Evolutionary conservation across 768 basidiomycete species (phyloP).

Genomic region (Leucocoprinus sp.): DNA sequence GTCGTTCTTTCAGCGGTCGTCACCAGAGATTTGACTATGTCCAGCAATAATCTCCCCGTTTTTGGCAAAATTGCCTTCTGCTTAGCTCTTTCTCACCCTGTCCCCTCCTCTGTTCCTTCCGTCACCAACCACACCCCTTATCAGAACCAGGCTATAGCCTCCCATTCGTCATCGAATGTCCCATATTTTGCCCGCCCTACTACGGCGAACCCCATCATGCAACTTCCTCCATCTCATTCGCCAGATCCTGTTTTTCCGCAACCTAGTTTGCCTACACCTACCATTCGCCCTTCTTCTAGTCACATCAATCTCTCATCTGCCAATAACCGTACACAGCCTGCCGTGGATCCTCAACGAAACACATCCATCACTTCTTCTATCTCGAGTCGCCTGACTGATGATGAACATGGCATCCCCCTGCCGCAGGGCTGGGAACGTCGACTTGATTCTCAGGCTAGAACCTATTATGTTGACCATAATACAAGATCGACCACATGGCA

Average conservation of each 20-base stretch:
- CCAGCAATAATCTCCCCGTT: slow-evolving; percentile 70
- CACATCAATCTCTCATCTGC: slow-evolving; percentile 19
- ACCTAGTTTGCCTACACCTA: slow-evolving; percentile 11
- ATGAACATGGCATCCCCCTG: slow-evolving; percentile 56
- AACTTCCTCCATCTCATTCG: slow-evolving; percentile 6
- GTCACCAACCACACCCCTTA: slow-evolving; percentile 8
- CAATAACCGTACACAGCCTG: slow-evolving; percentile 11
- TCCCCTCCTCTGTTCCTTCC: slow-evolving; percentile 10
- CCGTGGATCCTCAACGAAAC: slow-evolving; percentile 17
- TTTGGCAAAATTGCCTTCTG: slow-evolving; percentile 76
- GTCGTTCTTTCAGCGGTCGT: slow-evolving; percentile 41
- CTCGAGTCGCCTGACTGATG: slow-evolving; percentile 31
- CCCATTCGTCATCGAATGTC: slow-evolving; percentile 4
- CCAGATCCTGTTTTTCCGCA: slow-evolving; percentile 5
- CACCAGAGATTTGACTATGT: slow-evolving; percentile 64
- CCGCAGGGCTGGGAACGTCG: slow-evolving; percentile 83
- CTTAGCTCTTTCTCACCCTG: slow-evolving; percentile 34
- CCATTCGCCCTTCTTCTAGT: slow-evolving; percentile 20
- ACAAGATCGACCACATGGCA: slow-evolving; percentile 78
- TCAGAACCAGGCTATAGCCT: slow-evolving; percentile 9
- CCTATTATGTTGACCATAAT: slow-evolving; percentile 86
- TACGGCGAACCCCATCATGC: not conserved
- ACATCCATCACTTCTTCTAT: slow-evolving; percentile 13
- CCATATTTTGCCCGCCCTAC: slow-evolving; percentile 7
- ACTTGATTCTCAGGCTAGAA: slow-evolving; percentile 57